A percentile compares a stretch with the other conserved stretches of the same genome.
phyloP scores from a whole-genome alignment of 495 filamentous ascomycete genomes.

The Penicillium arizonense region DNA sequence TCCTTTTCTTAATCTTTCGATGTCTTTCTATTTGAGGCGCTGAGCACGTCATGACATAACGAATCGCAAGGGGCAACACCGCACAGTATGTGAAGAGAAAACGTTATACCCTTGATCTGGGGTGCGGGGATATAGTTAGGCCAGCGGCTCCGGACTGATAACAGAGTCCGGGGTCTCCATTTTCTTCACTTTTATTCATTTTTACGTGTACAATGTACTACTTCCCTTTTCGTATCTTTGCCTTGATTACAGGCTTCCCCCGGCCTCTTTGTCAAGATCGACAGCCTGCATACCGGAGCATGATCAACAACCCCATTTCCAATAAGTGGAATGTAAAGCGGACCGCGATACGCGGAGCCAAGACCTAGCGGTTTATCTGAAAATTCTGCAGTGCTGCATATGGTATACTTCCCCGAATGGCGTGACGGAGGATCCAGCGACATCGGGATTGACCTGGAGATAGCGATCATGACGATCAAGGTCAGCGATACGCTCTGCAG shows the following conservation, averaged over 20 bases:
- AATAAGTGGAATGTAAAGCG: background rate
- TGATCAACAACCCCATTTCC: background rate
- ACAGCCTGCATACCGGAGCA: slow-evolving; percentile 5
- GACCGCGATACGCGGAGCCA: background rate
- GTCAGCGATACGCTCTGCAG: background rate
- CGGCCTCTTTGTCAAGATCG: background rate
- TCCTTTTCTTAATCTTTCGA: background rate
- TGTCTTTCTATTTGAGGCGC: background rate
- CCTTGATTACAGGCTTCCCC: background rate
- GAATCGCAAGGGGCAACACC: background rate
- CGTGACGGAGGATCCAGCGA: slow-evolving; percentile 4
- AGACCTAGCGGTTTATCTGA: background rate
- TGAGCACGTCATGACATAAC: slow-evolving; percentile 14
- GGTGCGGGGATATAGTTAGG: background rate
- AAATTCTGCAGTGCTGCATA: background rate
- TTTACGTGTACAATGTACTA: background rate
- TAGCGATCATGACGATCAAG: slow-evolving; percentile 8
- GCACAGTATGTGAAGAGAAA: too few species aligned
- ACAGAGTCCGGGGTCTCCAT: background rate
- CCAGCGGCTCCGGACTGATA: slow-evolving; percentile 3
- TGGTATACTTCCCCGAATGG: slow-evolving; percentile 1
- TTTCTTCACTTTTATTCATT: background rate
- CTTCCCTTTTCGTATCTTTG: background rate
- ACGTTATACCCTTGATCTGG: too few species aligned
- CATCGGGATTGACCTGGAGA: background rate